These are phyloP conservation scores for Zygotorulaspora florentina DNA, from an alignment of 805 yeast species.

Conservation along the genomic window DNA sequence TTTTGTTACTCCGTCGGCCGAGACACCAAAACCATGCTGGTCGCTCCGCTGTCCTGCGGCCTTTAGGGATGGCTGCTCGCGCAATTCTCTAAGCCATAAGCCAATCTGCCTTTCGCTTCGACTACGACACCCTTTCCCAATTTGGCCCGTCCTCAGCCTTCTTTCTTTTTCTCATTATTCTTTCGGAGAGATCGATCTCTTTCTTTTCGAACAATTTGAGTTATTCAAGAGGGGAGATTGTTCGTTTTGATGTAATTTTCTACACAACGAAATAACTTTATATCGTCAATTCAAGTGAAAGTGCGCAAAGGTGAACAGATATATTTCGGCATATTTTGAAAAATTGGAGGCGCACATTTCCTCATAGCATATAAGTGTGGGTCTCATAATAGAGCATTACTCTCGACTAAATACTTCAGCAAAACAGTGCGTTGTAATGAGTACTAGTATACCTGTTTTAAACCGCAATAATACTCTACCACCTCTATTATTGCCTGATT, in stretches of 20 bases:
- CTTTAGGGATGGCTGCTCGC: neutral
- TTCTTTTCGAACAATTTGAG: neutral
- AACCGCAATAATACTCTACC: conserved; percentile 29
- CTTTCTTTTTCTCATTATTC: conserved; percentile 1
- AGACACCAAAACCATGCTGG: neutral
- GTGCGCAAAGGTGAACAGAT: neutral
- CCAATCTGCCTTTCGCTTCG: too few species aligned
- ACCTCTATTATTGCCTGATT: conserved; percentile 31
- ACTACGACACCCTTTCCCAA: neutral
- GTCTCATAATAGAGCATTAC: too few species aligned
- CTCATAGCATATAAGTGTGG: neutral
- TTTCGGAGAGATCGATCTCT: conserved; percentile 2
- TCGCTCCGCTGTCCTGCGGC: neutral
- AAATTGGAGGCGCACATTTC: neutral
- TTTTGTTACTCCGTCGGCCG: conserved; percentile 1
- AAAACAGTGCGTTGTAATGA: conserved; percentile 8
- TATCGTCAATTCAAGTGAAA: neutral
- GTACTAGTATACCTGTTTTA: conserved; percentile 26
- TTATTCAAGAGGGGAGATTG: neutral
- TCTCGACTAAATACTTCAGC: too few species aligned
- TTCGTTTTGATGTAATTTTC: neutral
- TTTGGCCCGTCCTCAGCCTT: neutral
- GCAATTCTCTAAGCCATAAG: neutral
- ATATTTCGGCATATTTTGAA: neutral
- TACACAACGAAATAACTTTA: neutral